Evolutionary conservation across 768 basidiomycete species (phyloP).

Genomic region (Pholiota microspora): DNA sequence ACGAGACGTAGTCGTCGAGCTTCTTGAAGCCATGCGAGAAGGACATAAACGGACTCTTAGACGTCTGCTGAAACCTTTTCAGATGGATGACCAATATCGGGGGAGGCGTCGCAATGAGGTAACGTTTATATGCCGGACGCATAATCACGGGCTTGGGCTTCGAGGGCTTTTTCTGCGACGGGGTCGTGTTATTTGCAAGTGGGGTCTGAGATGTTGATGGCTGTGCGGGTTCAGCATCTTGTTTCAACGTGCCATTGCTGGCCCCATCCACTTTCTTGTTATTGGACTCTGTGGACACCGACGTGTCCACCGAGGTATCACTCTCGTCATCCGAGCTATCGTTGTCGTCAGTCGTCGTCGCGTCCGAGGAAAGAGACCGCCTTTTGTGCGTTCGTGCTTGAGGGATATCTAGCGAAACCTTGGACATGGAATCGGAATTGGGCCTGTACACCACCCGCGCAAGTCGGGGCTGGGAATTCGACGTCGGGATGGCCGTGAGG

Average conservation of each 20-base stretch:
- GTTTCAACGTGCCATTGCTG: neutral
- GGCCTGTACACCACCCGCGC: slow-evolving; percentile 16
- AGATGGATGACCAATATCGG: slow-evolving; percentile 90
- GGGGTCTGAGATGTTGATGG: slow-evolving; percentile 13
- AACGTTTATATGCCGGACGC: slow-evolving; percentile 90
- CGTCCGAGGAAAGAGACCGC: slow-evolving; percentile 13
- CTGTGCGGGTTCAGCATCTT: neutral
- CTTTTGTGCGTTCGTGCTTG: neutral
- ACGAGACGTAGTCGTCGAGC: slow-evolving; percentile 87
- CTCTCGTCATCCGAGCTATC: slow-evolving; percentile 45
- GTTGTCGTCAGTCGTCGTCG: slow-evolving; percentile 20
- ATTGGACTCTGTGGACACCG: slow-evolving; percentile 22
- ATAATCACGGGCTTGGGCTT: slow-evolving; percentile 64
- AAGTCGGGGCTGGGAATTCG: slow-evolving; percentile 8
- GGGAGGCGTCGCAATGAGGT: slow-evolving; percentile 83
- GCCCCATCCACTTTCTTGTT: neutral
- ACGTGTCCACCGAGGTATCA: slow-evolving; percentile 34
- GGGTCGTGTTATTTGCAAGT: neutral
- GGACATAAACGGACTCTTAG: slow-evolving; percentile 58
- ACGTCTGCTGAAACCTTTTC: slow-evolving; percentile 90
- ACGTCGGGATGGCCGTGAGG: neutral
- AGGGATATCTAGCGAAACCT: slow-evolving; percentile 25
- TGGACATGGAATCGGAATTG: slow-evolving; percentile 15
- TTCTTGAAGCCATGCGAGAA: slow-evolving; percentile 81
- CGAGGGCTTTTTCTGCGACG: slow-evolving; percentile 22